phyloP scores from a whole-genome alignment of 2,329 filamentous ascomycete genomes.

The Calcarisporium arbuscula region DNA sequence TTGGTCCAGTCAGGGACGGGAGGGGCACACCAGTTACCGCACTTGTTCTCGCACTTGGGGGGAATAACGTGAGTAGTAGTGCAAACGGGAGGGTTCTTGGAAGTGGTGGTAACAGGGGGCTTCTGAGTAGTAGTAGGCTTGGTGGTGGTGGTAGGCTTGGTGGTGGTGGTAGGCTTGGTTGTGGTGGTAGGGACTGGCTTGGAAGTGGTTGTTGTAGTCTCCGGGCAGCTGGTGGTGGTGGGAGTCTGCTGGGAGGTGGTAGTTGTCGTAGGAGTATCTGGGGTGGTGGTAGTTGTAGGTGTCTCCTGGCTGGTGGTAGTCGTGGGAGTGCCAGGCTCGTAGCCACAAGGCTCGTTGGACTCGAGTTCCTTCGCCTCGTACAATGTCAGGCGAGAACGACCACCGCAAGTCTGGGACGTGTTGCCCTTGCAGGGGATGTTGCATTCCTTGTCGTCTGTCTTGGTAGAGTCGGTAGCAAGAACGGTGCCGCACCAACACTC shows the following conservation, averaged over 20 bases:
- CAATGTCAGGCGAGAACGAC: conserved; percentile 33
- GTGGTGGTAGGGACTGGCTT: conserved; percentile 7
- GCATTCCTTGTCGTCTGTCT: conserved; percentile 35
- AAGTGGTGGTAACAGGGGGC: conserved; percentile 19
- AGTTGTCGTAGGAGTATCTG: conserved; percentile 11
- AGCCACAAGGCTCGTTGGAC: conserved; percentile 44
- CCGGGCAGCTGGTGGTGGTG: conserved; percentile 5
- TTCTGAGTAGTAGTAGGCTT: conserved; percentile 19
- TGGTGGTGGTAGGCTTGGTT: conserved; percentile 6
- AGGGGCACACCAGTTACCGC: conserved; percentile 47
- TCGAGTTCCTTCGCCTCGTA: conserved; percentile 43
- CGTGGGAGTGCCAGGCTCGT: conserved; percentile 16
- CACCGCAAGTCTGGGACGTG: conserved; percentile 34
- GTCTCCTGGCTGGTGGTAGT: conserved; percentile 6
- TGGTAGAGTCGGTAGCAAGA: conserved; percentile 39
- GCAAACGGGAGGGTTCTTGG: conserved; percentile 36
- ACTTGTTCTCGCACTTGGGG: conserved; percentile 46
- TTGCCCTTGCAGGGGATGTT: conserved; percentile 47
- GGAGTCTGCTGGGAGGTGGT: conserved; percentile 10
- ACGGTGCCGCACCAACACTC: conserved; percentile 48
- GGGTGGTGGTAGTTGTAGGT: conserved; percentile 8
- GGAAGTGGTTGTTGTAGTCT: not conserved
- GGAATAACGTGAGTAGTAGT: conserved; percentile 38
- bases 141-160: conserved; percentile 15
- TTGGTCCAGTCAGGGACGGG: conserved; percentile 43